Evolutionary conservation across 306 rosid species (phyloP).

Genomic region (Oxytropis ochrocephala): DNA sequence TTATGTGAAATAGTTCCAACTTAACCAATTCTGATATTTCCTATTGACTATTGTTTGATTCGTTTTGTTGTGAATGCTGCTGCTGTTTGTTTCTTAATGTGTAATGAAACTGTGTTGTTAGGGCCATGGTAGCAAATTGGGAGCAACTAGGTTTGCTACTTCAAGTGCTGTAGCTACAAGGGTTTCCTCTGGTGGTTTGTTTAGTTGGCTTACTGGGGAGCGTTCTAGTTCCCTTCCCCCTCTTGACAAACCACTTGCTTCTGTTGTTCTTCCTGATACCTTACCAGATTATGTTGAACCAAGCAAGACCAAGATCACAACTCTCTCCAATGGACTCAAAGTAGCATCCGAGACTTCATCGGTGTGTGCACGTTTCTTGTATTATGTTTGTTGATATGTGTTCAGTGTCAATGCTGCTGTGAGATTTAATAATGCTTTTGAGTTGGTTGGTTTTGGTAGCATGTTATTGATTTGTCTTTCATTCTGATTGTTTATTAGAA

Average conservation of each 20-base stretch:
- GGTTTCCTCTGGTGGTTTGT: conserved; percentile 55
- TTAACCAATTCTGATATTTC: neutral
- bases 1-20: neutral
- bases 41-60: neutral
- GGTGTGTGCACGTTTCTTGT: conserved; percentile 34
- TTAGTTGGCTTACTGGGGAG: conserved; percentile 77
- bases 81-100: neutral
- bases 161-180: conserved; percentile 52
- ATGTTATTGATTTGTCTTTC: conserved; percentile 4
- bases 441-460: neutral
- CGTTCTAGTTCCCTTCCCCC: conserved; percentile 51
- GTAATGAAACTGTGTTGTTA: conserved; percentile 20
- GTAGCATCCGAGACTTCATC: conserved; percentile 72
- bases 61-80: neutral
- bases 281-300: conserved; percentile 66
- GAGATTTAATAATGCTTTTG: neutral
- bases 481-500: conserved; percentile 46
- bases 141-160: conserved; percentile 53
- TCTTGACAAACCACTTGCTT: conserved; percentile 50
- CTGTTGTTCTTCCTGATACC: conserved; percentile 55
- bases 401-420: neutral
- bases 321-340: conserved; percentile 73
- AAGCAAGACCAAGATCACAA: conserved; percentile 70
- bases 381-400: neutral
- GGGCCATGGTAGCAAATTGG: conserved; percentile 54